Percentiles rank a stretch among this genome's conserved stretches.
Conservation (phyloP, 768 basidiomycete species). For the Rhodotorula graminis region DNA sequence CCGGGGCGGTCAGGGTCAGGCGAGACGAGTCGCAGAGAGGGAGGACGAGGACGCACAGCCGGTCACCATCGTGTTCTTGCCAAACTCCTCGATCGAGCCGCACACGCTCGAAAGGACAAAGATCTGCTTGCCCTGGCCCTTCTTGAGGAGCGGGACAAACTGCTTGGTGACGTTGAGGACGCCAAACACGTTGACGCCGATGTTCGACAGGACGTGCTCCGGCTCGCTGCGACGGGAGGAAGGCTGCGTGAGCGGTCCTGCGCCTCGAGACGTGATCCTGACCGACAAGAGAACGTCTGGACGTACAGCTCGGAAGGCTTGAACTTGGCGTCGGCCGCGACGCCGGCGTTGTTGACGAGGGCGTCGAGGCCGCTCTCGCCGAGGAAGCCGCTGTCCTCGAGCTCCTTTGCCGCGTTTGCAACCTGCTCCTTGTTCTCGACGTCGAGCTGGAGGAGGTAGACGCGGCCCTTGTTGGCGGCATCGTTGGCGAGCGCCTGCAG, state of each 20-base stretch:
- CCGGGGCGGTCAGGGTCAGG: too few relatives aligned
- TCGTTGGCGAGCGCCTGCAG: slow-evolving; percentile 28
- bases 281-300: too few relatives aligned
- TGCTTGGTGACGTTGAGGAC: slow-evolving; percentile 48
- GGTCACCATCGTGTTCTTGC: not conserved
- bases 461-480: slow-evolving; percentile 37
- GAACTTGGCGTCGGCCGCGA: slow-evolving; percentile 2
- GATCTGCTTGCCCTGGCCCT: slow-evolving; percentile 22
- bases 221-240: not conserved
- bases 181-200: slow-evolving; percentile 48
- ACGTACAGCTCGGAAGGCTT: slow-evolving; percentile 2
- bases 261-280: too few relatives aligned
- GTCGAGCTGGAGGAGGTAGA: slow-evolving; percentile 50
- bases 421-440: slow-evolving; percentile 45
- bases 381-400: slow-evolving; percentile 25
- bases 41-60: not conserved
- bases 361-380: slow-evolving; percentile 16
- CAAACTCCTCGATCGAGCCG: slow-evolving; percentile 6
- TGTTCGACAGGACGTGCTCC: slow-evolving; percentile 30
- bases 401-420: slow-evolving; percentile 42
- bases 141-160: slow-evolving; percentile 50
- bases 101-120: slow-evolving; percentile 6
- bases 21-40: not conserved
- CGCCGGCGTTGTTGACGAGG: slow-evolving; percentile 33
- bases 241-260: too few relatives aligned